These are phyloP conservation scores for Suillus placidus DNA, from an alignment of 768 basidiomycete species.

Conservation along the genomic window DNA sequence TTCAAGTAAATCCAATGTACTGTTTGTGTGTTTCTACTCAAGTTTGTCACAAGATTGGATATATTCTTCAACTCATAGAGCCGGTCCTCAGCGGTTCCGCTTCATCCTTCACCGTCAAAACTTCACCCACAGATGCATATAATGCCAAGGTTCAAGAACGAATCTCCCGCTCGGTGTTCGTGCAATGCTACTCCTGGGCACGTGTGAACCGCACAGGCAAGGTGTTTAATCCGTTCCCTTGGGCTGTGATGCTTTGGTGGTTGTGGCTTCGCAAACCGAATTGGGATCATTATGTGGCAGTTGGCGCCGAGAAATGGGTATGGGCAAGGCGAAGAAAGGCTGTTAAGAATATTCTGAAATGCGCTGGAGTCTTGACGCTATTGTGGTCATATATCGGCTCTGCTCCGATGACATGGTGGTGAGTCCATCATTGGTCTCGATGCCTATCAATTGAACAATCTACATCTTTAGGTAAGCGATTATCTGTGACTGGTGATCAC, in stretches of 20 bases:
- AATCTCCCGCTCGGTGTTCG: slow-evolving; percentile 24
- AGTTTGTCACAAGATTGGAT: slow-evolving; percentile 25
- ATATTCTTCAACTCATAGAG: slow-evolving; percentile 31
- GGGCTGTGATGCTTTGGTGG: slow-evolving; percentile 37
- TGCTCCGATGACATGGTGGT: not conserved
- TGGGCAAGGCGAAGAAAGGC: slow-evolving; percentile 13
- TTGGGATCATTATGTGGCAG: slow-evolving; percentile 38
- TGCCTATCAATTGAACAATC: not conserved
- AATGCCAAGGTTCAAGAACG: slow-evolving; percentile 26
- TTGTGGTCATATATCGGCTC: slow-evolving; percentile 15
- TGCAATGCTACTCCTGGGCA: slow-evolving; percentile 45
- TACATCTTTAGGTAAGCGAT: not conserved
- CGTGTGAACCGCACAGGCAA: slow-evolving; percentile 40
- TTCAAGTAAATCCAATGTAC: slow-evolving; percentile 22
- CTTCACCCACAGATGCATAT: slow-evolving; percentile 28
- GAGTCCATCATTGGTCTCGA: not conserved
- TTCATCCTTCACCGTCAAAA: slow-evolving; percentile 26
- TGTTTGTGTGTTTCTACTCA: not conserved
- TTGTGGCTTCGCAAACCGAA: slow-evolving; percentile 37
- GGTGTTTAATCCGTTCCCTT: slow-evolving; percentile 43
- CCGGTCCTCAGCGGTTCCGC: slow-evolving; percentile 29
- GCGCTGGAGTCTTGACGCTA: slow-evolving; percentile 8
- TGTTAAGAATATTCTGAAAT: slow-evolving; percentile 10
- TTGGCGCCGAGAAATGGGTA: slow-evolving; percentile 44
- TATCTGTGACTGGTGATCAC: not conserved